These are phyloP conservation scores for Penicillium lagena DNA, from an alignment of 495 filamentous ascomycete species.

Conservation along the genomic window DNA sequence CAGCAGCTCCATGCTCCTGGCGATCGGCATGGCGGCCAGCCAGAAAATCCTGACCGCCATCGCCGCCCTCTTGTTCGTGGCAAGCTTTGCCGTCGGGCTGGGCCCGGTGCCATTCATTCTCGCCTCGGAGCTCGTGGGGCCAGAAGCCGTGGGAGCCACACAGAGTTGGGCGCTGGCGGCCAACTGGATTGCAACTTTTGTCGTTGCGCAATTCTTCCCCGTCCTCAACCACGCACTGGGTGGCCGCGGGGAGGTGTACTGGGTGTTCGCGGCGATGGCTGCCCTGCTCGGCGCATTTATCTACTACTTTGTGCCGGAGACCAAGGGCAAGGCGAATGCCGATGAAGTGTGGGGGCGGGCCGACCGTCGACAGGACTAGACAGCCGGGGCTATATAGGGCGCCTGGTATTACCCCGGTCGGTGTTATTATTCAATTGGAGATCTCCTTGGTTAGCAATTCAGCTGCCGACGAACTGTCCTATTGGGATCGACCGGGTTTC, in stretches of 20 bases:
- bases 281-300: slow-evolving; percentile 61
- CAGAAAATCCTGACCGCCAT: slow-evolving; percentile 70
- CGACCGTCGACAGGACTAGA: slow-evolving; percentile 29
- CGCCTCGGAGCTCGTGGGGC: slow-evolving; percentile 78
- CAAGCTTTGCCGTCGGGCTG: slow-evolving; percentile 82
- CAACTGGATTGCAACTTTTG: slow-evolving; percentile 86
- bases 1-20: slow-evolving; percentile 63
- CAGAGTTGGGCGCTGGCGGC: slow-evolving; percentile 79
- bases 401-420: too few relatives aligned
- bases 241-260: slow-evolving; percentile 77
- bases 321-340: slow-evolving; percentile 67
- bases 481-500: too few relatives aligned
- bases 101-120: slow-evolving; percentile 94
- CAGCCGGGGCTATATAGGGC: not conserved
- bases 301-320: slow-evolving; percentile 69
- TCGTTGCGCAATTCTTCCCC: slow-evolving; percentile 91
- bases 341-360: slow-evolving; percentile 84
- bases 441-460: too few relatives aligned
- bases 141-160: slow-evolving; percentile 81
- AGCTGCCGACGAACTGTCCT: too few relatives aligned
- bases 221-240: slow-evolving; percentile 69
- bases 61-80: slow-evolving; percentile 77
- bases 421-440: too few relatives aligned
- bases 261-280: slow-evolving; percentile 74
- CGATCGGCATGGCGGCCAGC: slow-evolving; percentile 63